These are phyloP conservation scores for Inonotus obliquus DNA, from an alignment of 1,284 basidiomycete species.

Conservation along the genomic window DNA sequence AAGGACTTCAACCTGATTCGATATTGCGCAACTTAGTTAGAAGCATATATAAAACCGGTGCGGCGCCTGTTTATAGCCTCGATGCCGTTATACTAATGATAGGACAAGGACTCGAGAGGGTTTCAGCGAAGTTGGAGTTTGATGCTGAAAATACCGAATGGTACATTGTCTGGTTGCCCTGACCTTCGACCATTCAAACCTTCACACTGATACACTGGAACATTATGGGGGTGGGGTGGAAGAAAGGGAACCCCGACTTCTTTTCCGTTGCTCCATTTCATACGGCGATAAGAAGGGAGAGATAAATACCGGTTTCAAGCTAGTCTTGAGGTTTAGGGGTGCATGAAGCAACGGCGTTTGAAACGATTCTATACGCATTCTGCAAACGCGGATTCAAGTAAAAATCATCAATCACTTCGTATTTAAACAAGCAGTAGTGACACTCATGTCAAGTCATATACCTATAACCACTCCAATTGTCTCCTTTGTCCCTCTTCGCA, in stretches of 20 bases:
- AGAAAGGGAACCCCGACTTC: background rate
- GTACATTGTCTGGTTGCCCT: background rate
- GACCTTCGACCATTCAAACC: too few species aligned
- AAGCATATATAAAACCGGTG: background rate
- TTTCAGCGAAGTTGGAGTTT: background rate
- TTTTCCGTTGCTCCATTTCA: background rate
- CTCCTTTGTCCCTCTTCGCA: slow-evolving; percentile 52
- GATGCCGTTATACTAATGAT: background rate
- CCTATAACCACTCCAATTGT: slow-evolving; percentile 56
- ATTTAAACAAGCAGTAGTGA: background rate
- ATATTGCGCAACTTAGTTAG: background rate
- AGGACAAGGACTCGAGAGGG: background rate
- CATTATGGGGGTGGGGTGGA: too few species aligned
- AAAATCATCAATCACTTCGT: background rate
- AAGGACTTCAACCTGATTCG: background rate
- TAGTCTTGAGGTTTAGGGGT: slow-evolving; percentile 37
- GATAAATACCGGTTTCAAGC: background rate
- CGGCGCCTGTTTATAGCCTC: background rate
- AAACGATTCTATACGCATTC: slow-evolving; percentile 51
- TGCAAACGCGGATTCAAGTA: too few species aligned
- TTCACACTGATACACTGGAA: too few species aligned
- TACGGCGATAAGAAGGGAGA: background rate
- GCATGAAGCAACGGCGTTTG: slow-evolving; percentile 83
- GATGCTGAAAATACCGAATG: background rate
- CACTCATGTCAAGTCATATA: slow-evolving; percentile 32